Percentiles rank a stretch among this genome's conserved stretches.
Conservation (phyloP, 305 asterid species). For the Solanum aculeatissimum region DNA sequence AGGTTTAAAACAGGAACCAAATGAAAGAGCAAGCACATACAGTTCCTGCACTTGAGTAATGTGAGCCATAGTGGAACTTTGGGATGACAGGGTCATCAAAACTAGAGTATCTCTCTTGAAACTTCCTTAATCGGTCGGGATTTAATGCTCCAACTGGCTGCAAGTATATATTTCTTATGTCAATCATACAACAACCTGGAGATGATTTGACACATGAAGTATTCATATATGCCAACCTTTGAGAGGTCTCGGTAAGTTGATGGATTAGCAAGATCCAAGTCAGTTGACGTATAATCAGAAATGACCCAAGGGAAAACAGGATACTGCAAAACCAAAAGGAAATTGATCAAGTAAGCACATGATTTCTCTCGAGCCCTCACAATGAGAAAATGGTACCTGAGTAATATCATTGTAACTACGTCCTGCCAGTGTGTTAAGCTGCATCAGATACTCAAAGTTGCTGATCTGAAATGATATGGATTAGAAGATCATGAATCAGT, state of each 20-base stretch:
- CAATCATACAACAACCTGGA: conserved; percentile 10
- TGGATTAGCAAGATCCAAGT: conserved; percentile 73
- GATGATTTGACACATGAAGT: conserved; percentile 2
- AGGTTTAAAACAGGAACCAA: background rate
- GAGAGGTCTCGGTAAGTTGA: conserved; percentile 94
- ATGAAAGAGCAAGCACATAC: conserved; percentile 30
- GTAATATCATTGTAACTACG: conserved; percentile 98
- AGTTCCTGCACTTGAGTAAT: conserved; percentile 98
- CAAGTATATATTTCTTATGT: conserved; percentile 14
- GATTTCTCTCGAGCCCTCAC: background rate
- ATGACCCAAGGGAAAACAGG: conserved; percentile 98
- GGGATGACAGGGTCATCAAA: conserved; percentile 93
- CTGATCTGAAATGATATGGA: conserved; percentile 63
- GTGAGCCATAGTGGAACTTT: conserved; percentile 96
- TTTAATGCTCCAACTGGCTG: conserved; percentile 98
- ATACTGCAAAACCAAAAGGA: conserved; percentile 51
- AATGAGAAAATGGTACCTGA: conserved; percentile 42
- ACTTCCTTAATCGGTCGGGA: conserved; percentile 69
- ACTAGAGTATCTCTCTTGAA: conserved; percentile 94
- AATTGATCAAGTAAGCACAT: background rate
- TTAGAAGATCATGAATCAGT: background rate
- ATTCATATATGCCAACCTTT: conserved; percentile 41
- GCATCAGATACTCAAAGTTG: conserved; percentile 98
- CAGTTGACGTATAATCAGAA: conserved; percentile 78
- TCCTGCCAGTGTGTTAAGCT: conserved; percentile 96